Percentiles rank a stretch among this genome's conserved stretches.
Evolutionary conservation across 352 stramenopile genomes (phyloP).

Genomic region (Globisporangium paddicum): DNA sequence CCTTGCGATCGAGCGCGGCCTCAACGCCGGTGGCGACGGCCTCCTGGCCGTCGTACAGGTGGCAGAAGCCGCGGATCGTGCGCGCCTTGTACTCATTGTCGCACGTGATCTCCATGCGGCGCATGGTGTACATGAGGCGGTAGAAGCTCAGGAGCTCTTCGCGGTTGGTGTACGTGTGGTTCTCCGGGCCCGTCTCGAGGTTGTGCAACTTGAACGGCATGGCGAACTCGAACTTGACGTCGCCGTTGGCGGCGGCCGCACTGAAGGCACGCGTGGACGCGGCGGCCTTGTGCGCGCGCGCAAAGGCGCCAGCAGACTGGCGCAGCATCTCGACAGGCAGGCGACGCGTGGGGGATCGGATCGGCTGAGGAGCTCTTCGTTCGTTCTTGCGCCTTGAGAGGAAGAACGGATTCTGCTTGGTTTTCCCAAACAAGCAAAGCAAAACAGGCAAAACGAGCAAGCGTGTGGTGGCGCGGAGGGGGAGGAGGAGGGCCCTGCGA

Average conservation of each 20-base stretch:
- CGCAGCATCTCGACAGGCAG: slow-evolving; percentile 44
- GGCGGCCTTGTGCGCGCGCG: slow-evolving; percentile 24
- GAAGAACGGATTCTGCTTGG: slow-evolving; percentile 14
- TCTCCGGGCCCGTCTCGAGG: slow-evolving; percentile 62
- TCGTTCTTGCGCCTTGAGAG: slow-evolving; percentile 5
- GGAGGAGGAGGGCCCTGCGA: background rate
- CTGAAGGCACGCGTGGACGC: slow-evolving; percentile 51
- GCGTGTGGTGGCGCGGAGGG: slow-evolving; percentile 6
- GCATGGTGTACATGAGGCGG: slow-evolving; percentile 99
- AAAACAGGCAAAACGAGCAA: no score
- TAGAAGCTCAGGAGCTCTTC: slow-evolving; percentile 97
- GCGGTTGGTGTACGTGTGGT: slow-evolving; percentile 84
- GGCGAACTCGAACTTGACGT: slow-evolving; percentile 69
- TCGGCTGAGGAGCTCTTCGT: background rate
- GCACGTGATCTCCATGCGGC: slow-evolving; percentile 99
- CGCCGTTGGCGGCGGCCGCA: slow-evolving; percentile 31
- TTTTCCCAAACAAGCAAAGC: background rate
- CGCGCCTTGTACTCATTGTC: slow-evolving; percentile 99
- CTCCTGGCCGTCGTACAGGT: slow-evolving; percentile 99
- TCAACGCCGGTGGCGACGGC: slow-evolving; percentile 98
- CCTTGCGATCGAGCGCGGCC: slow-evolving; percentile 89
- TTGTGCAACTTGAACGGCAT: slow-evolving; percentile 79
- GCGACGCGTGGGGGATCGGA: background rate
- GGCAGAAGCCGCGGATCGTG: slow-evolving; percentile 99
- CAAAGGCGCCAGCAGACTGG: slow-evolving; percentile 40